Conservation (phyloP, 805 yeast species). For the Saccharomyces jurei region DNA sequence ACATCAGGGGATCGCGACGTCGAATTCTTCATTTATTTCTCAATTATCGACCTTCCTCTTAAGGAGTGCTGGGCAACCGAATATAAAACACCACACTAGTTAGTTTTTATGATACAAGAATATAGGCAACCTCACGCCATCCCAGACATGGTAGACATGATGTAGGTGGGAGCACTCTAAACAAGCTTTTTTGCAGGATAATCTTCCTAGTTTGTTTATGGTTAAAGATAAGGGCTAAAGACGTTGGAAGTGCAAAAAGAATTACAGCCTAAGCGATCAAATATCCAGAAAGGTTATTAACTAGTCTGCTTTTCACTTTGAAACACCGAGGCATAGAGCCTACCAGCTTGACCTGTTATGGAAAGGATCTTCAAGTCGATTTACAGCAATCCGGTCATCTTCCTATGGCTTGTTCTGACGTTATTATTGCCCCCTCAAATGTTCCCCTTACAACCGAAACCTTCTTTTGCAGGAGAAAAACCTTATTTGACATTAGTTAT, state of each 20-base stretch:
- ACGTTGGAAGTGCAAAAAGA: neutral
- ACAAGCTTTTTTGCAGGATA: no score
- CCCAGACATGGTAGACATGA: no score
- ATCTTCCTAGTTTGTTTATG: no score
- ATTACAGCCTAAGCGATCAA: no score
- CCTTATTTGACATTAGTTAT: no score
- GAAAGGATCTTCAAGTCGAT: neutral
- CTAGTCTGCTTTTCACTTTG: neutral
- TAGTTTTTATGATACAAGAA: neutral
- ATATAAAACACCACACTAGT: neutral
- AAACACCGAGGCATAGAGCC: neutral
- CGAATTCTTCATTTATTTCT: neutral
- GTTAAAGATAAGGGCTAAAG: neutral
- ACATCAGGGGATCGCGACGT: neutral
- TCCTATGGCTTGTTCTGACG: neutral
- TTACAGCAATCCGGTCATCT: neutral
- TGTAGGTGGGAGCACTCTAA: neutral
- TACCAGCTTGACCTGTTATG: neutral
- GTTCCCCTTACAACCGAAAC: neutral
- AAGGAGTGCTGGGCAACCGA: neutral
- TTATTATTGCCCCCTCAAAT: neutral
- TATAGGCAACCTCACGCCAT: neutral
- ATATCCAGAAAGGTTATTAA: neutral
- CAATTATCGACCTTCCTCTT: neutral
- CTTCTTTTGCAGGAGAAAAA: neutral